These are phyloP conservation scores for Pyrrhoderma noxium DNA, from an alignment of 1,284 basidiomycete genomes.

Conservation along the genomic window DNA sequence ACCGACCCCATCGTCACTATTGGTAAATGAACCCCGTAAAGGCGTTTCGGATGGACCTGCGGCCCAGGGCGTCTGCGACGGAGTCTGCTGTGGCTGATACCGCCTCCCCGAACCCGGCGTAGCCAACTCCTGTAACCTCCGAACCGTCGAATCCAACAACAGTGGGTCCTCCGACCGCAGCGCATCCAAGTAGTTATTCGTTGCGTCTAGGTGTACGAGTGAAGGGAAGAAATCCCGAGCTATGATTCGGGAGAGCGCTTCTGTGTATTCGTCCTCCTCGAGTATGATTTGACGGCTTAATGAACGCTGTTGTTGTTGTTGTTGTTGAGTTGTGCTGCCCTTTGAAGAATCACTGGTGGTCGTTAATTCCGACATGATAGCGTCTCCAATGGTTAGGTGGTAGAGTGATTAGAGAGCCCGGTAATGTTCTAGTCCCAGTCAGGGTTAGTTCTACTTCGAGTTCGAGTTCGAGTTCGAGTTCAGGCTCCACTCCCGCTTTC, in stretches of 20 bases:
- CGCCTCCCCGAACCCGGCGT: constrained; percentile 42
- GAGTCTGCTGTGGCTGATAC: constrained; percentile 41
- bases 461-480: too few relatives aligned
- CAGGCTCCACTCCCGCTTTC: too few relatives aligned
- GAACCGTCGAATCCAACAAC: constrained; percentile 67
- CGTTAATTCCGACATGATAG: constrained; percentile 8
- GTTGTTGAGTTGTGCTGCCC: not conserved
- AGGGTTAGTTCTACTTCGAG: too few relatives aligned
- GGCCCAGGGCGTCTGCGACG: constrained; percentile 60
- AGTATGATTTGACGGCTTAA: constrained; percentile 67
- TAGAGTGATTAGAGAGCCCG: not conserved
- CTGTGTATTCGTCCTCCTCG: constrained; percentile 95
- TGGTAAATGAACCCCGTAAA: constrained; percentile 34
- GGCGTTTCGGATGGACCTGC: constrained; percentile 61
- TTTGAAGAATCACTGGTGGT: not conserved
- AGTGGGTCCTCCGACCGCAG: constrained; percentile 64
- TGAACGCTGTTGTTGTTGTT: constrained; percentile 46
- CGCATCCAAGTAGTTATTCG: constrained; percentile 79
- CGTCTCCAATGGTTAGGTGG: too few relatives aligned
- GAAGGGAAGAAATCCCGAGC: constrained; percentile 97
- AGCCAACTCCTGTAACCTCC: constrained; percentile 58
- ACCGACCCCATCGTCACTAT: constrained; percentile 27
- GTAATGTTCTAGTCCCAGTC: too few relatives aligned
- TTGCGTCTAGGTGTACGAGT: constrained; percentile 79
- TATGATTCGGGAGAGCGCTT: constrained; percentile 88